phyloP scores from a whole-genome alignment of 176 grass and related monocot species.

The Tuctoria greenei region DNA sequence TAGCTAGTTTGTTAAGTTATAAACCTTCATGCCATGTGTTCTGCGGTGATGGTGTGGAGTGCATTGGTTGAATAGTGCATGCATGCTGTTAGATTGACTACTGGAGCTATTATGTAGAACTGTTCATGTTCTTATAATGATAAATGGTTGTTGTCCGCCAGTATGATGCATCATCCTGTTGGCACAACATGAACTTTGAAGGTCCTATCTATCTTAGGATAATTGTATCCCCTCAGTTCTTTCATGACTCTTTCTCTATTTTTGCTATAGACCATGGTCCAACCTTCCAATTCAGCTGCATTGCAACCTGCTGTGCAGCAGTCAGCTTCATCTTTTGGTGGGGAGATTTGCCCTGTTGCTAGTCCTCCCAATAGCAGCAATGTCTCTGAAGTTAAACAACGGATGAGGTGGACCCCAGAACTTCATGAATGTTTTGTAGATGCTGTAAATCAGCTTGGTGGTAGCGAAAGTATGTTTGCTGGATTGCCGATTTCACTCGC shows the following conservation, averaged over 20 bases:
- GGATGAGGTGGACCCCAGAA: conserved; percentile 94
- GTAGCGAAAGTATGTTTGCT: conserved; percentile 76
- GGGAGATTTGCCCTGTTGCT: conserved; percentile 55
- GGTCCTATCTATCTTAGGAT: conserved; percentile 12
- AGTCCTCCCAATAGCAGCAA: conserved; percentile 58
- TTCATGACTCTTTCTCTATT: conserved; percentile 24
- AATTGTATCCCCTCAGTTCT: not conserved
- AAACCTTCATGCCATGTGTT: not conserved
- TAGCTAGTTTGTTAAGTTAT: conserved; percentile 15
- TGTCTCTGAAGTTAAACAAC: conserved; percentile 52
- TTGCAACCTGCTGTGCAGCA: conserved; percentile 46
- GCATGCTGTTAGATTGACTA: conserved; percentile 16
- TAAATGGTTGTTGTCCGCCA: not conserved
- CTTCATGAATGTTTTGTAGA: conserved; percentile 90
- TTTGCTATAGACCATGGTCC: conserved; percentile 41
- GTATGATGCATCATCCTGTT: not conserved
- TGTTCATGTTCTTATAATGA: conserved; percentile 21
- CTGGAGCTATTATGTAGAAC: conserved; percentile 20
- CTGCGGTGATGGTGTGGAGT: conserved; percentile 1
- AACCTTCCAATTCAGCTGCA: conserved; percentile 32
- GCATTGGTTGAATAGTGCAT: not conserved
- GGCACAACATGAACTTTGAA: not conserved
- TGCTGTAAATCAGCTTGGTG: conserved; percentile 89
- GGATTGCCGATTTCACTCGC: conserved; percentile 23
- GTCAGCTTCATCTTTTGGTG: conserved; percentile 56